These are phyloP conservation scores for Galeopsis tetrahit DNA, from an alignment of 257 asterid genomes.

Conservation along the genomic window DNA sequence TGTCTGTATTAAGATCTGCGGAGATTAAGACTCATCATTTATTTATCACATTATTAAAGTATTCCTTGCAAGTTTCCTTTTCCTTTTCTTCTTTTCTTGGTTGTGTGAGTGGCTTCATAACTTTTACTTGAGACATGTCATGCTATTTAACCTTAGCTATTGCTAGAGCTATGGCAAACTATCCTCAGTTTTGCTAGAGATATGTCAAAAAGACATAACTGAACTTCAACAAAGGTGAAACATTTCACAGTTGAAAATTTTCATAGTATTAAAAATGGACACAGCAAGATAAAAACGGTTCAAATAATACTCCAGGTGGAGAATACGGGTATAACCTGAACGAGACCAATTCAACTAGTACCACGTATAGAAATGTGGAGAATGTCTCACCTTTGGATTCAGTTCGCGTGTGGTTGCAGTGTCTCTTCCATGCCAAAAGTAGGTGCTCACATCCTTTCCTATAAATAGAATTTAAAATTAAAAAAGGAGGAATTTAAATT, in stretches of 20 bases:
- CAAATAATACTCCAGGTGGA: slow-evolving; percentile 21
- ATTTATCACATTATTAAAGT: slow-evolving; percentile 13
- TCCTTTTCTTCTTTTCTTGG: background rate
- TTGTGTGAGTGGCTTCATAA: background rate
- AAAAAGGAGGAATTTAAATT: slow-evolving; percentile 20
- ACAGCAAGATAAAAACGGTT: background rate
- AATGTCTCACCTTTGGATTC: slow-evolving; percentile 92
- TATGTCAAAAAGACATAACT: background rate
- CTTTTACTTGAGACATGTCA: slow-evolving; percentile 21
- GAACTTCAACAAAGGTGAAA: slow-evolving; percentile 9
- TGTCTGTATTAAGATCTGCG: background rate
- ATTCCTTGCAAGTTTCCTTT: background rate
- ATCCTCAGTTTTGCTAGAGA: background rate
- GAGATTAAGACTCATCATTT: slow-evolving; percentile 8
- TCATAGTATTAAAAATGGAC: too few relatives aligned
- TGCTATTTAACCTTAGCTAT: slow-evolving; percentile 20
- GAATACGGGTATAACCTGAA: background rate
- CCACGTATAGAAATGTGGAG: slow-evolving; percentile 22
- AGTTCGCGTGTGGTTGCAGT: slow-evolving; percentile 67
- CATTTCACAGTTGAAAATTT: background rate
- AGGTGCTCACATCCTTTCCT: slow-evolving; percentile 78
- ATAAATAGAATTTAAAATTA: slow-evolving; percentile 34
- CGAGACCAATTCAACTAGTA: slow-evolving; percentile 23
- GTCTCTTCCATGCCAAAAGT: slow-evolving; percentile 98
- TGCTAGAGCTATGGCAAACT: slow-evolving; percentile 15